Evolutionary conservation across 2,329 filamentous ascomycete species (phyloP).

Genomic region (Ophiocordyceps unilateralis): DNA sequence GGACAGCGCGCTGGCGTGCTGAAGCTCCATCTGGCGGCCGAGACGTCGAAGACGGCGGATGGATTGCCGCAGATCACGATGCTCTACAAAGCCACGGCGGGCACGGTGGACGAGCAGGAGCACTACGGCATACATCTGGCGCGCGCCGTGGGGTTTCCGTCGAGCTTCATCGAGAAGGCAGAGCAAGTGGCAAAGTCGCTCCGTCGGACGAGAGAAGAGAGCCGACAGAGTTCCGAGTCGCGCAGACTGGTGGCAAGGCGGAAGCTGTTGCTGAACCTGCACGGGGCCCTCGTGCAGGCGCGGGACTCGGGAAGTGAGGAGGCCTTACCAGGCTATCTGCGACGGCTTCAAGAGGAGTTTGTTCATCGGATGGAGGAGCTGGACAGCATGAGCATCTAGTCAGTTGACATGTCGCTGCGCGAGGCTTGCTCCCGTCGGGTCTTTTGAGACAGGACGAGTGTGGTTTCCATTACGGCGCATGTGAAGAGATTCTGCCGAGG

Average conservation of each 20-base stretch:
- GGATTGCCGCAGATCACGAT: constrained; percentile 54
- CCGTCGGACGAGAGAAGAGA: constrained; percentile 36
- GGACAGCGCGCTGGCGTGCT: constrained; percentile 60
- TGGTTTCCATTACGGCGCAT: too few species aligned
- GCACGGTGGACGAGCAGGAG: constrained; percentile 44
- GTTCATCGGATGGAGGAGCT: constrained; percentile 51
- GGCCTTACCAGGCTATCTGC: constrained; percentile 26
- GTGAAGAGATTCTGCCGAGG: too few species aligned
- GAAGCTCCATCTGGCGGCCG: constrained; percentile 64
- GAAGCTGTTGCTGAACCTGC: constrained; percentile 55
- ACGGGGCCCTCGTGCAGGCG: constrained; percentile 56
- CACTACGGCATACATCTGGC: constrained; percentile 80
- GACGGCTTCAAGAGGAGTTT: constrained; percentile 51
- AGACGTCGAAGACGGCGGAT: constrained; percentile 33
- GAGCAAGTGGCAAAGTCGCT: constrained; percentile 47
- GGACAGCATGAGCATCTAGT: constrained; percentile 17
- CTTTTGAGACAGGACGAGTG: too few species aligned
- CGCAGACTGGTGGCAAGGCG: constrained; percentile 44
- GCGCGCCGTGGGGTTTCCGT: constrained; percentile 54
- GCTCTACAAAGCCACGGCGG: constrained; percentile 68
- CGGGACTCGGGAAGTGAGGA: constrained; percentile 43
- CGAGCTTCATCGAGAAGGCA: constrained; percentile 48
- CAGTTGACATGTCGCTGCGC: too few species aligned
- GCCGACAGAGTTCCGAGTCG: constrained; percentile 39
- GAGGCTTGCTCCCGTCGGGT: too few species aligned